These are phyloP conservation scores for Penicillium longicatenatum DNA, from an alignment of 495 filamentous ascomycete species.

Conservation along the genomic window DNA sequence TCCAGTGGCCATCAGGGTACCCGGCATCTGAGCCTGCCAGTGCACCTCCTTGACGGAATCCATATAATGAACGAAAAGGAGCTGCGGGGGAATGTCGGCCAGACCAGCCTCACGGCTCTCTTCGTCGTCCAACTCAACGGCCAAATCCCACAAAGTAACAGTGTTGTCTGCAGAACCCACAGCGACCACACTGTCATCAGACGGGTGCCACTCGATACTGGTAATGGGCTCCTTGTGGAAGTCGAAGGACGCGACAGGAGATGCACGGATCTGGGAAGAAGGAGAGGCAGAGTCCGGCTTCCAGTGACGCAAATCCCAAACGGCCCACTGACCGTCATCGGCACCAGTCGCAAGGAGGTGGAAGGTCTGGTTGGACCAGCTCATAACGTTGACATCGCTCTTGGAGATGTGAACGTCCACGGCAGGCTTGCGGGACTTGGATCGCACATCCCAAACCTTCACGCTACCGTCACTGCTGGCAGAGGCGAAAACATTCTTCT, in stretches of 20 bases:
- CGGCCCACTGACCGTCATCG: slow-evolving; percentile 91
- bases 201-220: slow-evolving; percentile 95
- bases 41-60: slow-evolving; percentile 91
- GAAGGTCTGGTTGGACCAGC: slow-evolving; percentile 82
- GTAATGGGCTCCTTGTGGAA: slow-evolving; percentile 97
- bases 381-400: slow-evolving; percentile 93
- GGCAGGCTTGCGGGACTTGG: slow-evolving; percentile 80
- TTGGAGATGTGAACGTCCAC: slow-evolving; percentile 82
- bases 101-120: slow-evolving; percentile 88
- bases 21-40: slow-evolving; percentile 96
- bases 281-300: slow-evolving; percentile 62
- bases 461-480: slow-evolving; percentile 92
- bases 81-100: slow-evolving; percentile 87
- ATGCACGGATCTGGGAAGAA: slow-evolving; percentile 48
- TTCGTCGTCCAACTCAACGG: slow-evolving; percentile 95
- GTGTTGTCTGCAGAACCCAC: slow-evolving; percentile 93
- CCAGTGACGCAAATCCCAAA: slow-evolving; percentile 96
- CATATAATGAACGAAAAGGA: slow-evolving; percentile 96
- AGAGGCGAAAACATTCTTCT: slow-evolving; percentile 89
- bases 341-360: slow-evolving; percentile 91
- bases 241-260: slow-evolving; percentile 82
- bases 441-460: slow-evolving; percentile 92
- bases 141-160: slow-evolving; percentile 93
- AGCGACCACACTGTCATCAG: slow-evolving; percentile 90
- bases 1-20: slow-evolving; percentile 87